Percentiles rank a stretch among this genome's conserved stretches.
Evolutionary conservation across 179 eudicot genomes (phyloP).

Genomic region (Actinidia polygama): DNA sequence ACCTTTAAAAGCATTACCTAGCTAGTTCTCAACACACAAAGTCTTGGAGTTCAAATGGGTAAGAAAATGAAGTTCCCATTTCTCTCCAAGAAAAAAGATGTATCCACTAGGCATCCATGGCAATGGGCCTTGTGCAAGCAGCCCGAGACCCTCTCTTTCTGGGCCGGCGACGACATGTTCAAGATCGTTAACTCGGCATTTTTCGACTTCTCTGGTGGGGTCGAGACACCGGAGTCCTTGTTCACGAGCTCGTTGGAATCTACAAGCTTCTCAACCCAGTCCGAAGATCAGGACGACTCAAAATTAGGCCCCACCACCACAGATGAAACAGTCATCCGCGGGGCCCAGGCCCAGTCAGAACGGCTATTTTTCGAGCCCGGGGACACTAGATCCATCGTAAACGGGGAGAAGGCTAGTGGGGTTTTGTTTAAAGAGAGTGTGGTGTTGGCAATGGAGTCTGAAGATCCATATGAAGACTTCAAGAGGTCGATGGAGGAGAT

Average conservation of each 20-base stretch:
- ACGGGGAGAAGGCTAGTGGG: constrained; percentile 12
- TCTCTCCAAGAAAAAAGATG: constrained; percentile 36
- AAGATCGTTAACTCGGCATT: constrained; percentile 72
- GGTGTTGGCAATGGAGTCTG: constrained; percentile 59
- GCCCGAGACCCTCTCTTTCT: constrained; percentile 48
- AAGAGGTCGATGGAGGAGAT: constrained; percentile 77
- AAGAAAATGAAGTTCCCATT: constrained; percentile 45
- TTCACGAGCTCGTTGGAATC: constrained; percentile 65
- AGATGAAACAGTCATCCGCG: constrained; percentile 61
- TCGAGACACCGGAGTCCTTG: constrained; percentile 53
- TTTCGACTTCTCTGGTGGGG: constrained; percentile 42
- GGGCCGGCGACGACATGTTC: constrained; percentile 44
- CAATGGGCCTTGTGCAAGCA: constrained; percentile 50
- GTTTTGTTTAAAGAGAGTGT: constrained; percentile 44
- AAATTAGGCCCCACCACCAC: constrained; percentile 28
- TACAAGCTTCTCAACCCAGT: constrained; percentile 38
- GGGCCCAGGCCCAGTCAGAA: constrained; percentile 43
- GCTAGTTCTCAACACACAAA: background rate
- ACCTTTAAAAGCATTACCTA: background rate
- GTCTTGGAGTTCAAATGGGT: constrained; percentile 13
- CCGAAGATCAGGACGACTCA: constrained; percentile 17
- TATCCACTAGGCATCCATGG: constrained; percentile 22
- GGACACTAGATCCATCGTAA: constrained; percentile 43
- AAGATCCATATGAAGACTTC: constrained; percentile 65
- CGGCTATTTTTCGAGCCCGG: constrained; percentile 67